These are phyloP conservation scores for Wickerhamomyces sydowiorum DNA, from an alignment of 805 yeast genomes.

Conservation along the genomic window DNA sequence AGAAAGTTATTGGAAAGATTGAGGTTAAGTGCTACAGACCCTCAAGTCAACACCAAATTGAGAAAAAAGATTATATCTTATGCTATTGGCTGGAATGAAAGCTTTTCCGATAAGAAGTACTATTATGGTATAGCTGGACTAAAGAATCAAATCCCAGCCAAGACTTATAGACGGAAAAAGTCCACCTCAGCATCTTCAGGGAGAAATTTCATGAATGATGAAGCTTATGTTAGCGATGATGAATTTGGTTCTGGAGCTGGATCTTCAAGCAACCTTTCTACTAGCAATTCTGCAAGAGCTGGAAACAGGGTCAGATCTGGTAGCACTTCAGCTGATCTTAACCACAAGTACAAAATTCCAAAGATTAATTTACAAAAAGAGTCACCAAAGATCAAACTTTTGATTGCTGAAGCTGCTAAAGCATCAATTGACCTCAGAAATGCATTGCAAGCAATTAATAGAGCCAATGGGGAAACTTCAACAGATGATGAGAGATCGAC, in stretches of 20 bases:
- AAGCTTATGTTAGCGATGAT: slow-evolving; percentile 38
- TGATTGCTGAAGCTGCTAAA: slow-evolving; percentile 72
- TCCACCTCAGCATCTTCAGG: slow-evolving; percentile 7
- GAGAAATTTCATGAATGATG: slow-evolving; percentile 43
- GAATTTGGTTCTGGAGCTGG: slow-evolving; percentile 25
- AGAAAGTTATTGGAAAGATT: slow-evolving; percentile 61
- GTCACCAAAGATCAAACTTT: slow-evolving; percentile 60
- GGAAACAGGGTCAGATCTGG: slow-evolving; percentile 1
- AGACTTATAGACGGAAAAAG: slow-evolving; percentile 9
- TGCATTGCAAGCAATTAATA: slow-evolving; percentile 38
- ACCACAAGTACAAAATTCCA: slow-evolving; percentile 56
- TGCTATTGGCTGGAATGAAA: slow-evolving; percentile 63
- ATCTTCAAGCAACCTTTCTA: background rate
- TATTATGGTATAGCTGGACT: slow-evolving; percentile 44
- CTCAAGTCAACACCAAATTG: slow-evolving; percentile 40
- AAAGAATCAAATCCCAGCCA: slow-evolving; percentile 37
- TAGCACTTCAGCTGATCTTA: slow-evolving; percentile 24
- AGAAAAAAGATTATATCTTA: slow-evolving; percentile 42
- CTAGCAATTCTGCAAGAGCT: background rate
- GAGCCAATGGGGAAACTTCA: slow-evolving; percentile 45
- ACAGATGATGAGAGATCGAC: slow-evolving; percentile 58
- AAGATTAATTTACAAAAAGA: slow-evolving; percentile 64
- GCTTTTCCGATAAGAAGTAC: slow-evolving; percentile 43
- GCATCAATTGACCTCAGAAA: slow-evolving; percentile 68
- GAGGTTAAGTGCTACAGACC: slow-evolving; percentile 38